These are phyloP conservation scores for Whalleya microplaca DNA, from an alignment of 2,329 filamentous ascomycete genomes.

Conservation along the genomic window DNA sequence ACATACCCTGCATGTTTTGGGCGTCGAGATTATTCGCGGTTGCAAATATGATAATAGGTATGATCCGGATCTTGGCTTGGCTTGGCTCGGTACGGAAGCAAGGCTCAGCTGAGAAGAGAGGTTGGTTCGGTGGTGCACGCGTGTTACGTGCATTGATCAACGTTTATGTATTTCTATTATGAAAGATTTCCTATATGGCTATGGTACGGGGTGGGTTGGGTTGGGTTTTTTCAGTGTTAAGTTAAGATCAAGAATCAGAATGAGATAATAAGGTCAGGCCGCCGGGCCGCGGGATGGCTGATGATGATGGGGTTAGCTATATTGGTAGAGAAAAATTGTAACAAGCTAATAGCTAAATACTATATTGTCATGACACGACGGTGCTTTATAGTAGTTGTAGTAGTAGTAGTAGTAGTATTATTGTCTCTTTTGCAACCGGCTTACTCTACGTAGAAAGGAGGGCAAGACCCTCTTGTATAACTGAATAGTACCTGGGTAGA, in stretches of 20 bases:
- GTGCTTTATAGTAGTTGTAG: neutral
- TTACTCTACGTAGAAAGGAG: neutral
- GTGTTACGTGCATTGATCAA: neutral
- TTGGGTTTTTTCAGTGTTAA: neutral
- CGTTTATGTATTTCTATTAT: neutral
- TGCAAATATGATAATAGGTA: neutral
- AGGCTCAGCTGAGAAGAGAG: too few species aligned
- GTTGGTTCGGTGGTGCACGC: neutral
- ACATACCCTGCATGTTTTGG: conserved; percentile 30
- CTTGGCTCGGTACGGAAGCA: too few species aligned
- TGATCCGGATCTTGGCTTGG: neutral
- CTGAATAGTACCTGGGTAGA: neutral
- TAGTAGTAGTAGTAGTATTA: too few species aligned
- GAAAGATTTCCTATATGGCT: neutral
- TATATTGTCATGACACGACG: neutral
- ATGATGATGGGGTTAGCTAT: neutral
- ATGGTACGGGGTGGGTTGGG: neutral
- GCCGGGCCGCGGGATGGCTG: neutral
- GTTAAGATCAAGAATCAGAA: conserved; percentile 6
- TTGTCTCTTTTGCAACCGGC: too few species aligned
- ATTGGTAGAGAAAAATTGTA: neutral
- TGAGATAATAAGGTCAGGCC: conserved; percentile 7
- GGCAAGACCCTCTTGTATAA: too few species aligned
- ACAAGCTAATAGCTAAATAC: neutral
- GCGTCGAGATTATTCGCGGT: conserved; percentile 25